phyloP scores from a whole-genome alignment of 1,284 basidiomycete species.

The Mycena citricolor region DNA sequence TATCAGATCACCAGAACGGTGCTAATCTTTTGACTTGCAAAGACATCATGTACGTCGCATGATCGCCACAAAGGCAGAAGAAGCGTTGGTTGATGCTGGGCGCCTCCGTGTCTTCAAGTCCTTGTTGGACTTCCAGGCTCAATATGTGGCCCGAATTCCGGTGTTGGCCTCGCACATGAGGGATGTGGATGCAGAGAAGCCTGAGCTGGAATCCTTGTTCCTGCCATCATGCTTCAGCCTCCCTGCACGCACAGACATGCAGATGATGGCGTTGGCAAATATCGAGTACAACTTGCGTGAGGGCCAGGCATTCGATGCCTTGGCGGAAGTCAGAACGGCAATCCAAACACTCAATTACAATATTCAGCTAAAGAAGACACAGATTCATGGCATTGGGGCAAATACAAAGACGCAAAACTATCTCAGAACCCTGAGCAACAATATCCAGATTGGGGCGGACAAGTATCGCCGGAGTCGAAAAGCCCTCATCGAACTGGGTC shows the following conservation, averaged over 20 bases:
- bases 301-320: slow-evolving; percentile 3
- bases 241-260: background rate
- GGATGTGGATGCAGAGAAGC: slow-evolving; percentile 5
- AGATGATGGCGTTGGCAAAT: slow-evolving; percentile 1
- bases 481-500: slow-evolving; percentile 6
- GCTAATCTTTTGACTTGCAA: too few relatives aligned
- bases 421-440: background rate
- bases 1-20: too few relatives aligned
- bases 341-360: background rate
- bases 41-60: too few relatives aligned
- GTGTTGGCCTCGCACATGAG: slow-evolving; percentile 1
- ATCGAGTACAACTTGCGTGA: slow-evolving; percentile 7
- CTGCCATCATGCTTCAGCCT: slow-evolving; percentile 3
- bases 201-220: slow-evolving; percentile 1
- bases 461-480: slow-evolving; percentile 6
- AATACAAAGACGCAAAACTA: background rate
- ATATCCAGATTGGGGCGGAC: background rate
- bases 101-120: too few relatives aligned
- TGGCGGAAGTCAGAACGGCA: slow-evolving; percentile 1
- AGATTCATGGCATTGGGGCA: slow-evolving; percentile 5
- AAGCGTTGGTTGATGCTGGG: too few relatives aligned
- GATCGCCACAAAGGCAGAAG: too few relatives aligned
- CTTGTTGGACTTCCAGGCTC: too few relatives aligned
- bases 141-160: too few relatives aligned
- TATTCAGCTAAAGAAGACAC: background rate